These are phyloP conservation scores for Aegilops longissima DNA, from an alignment of 176 grass and related monocot genomes.

Conservation along the genomic window DNA sequence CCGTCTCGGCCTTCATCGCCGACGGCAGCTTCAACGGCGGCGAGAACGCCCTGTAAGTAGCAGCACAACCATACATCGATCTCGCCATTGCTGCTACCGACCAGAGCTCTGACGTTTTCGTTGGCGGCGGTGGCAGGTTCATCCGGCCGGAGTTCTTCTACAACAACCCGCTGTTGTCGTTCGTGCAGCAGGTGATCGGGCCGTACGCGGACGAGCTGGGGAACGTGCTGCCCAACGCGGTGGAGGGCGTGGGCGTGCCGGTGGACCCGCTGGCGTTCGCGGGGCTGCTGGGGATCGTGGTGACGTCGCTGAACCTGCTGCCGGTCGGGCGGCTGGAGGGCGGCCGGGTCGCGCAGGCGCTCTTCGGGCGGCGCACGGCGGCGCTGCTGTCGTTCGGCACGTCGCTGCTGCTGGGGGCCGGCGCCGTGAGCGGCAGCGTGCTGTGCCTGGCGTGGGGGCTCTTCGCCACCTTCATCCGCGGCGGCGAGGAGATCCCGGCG, in stretches of 20 bases:
- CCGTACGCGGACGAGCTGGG: slow-evolving; percentile 96
- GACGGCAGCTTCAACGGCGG: slow-evolving; percentile 97
- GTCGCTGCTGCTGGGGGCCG: slow-evolving; percentile 59
- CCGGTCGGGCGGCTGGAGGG: slow-evolving; percentile 85
- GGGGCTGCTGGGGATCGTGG: slow-evolving; percentile 92
- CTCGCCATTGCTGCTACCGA: background rate
- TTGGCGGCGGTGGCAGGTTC: slow-evolving; percentile 44
- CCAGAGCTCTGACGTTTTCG: background rate
- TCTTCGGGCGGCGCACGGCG: slow-evolving; percentile 65
- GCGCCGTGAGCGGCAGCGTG: slow-evolving; percentile 79
- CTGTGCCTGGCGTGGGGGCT: slow-evolving; percentile 93
- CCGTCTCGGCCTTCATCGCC: slow-evolving; percentile 74
- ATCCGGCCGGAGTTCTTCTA: slow-evolving; percentile 94
- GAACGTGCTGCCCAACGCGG: slow-evolving; percentile 97
- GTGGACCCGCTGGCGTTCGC: slow-evolving; percentile 98
- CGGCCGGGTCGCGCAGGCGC: slow-evolving; percentile 79
- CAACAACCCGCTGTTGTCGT: slow-evolving; percentile 95
- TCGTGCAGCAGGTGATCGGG: slow-evolving; percentile 89
- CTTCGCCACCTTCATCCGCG: slow-evolving; percentile 89
- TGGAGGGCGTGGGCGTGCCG: slow-evolving; percentile 93
- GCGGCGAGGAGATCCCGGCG: slow-evolving; percentile 88
- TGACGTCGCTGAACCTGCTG: slow-evolving; percentile 92
- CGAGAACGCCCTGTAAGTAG: slow-evolving; percentile 84
- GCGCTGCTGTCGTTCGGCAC: slow-evolving; percentile 71
- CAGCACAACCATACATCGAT: background rate